Evolutionary conservation across 495 filamentous ascomycete genomes (phyloP), one percentile per base, ranked within the genome.

Genomic region (Zalerion maritima): DNA sequence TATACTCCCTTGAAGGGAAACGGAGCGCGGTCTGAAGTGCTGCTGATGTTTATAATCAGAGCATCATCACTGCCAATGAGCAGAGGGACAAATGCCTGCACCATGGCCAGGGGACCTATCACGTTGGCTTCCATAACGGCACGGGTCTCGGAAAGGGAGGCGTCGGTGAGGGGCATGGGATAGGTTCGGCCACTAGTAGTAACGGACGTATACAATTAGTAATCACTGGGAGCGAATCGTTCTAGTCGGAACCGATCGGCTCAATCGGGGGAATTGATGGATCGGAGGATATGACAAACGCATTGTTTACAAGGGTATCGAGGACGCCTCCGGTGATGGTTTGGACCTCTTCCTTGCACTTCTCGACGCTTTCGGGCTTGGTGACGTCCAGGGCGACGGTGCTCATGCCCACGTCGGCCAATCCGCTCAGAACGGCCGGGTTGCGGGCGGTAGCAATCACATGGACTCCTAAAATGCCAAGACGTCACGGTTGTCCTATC

Each of bases 241-340:
- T n/a, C n/a, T n/a, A n/a, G n/a, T n/a, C n/a, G n/a, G n/a, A n/a
- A n/a, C n/a, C n/a, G n/a, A n/a, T n/a, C n/a, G n/a, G n/a, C n/a
- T n/a, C n/a, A n/a, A n/a, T n/a, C n/a, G n/a, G n/a, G n/a, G n/a
- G n/a, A n/a, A n/a, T n/a, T n/a, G n/a, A n/a, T n/a, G n/a, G n/a
- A n/a, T n/a, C n/a, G n/a, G n/a, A n/a, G n/a, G n/a, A n/a, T n/a
- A n/a, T 14, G 12, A 46, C 60, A 21, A 25, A 65, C 60, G 73
- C 73, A 42, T 80, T 80, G 45, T 81, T 81, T 32, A 81, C 60
- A 11, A 79, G 57, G 29, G 67, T 64, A 43, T 78, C 67, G n/a
- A 81, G 52, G 28, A 43, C 64, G 7, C 68, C 70, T 28, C 57
- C 59, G 0, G 69, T 75, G 18, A 67, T 32, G n/a, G 48, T 43